phyloP scores from a whole-genome alignment of 2,329 filamentous ascomycete genomes.

The Dactylellina sp. region DNA sequence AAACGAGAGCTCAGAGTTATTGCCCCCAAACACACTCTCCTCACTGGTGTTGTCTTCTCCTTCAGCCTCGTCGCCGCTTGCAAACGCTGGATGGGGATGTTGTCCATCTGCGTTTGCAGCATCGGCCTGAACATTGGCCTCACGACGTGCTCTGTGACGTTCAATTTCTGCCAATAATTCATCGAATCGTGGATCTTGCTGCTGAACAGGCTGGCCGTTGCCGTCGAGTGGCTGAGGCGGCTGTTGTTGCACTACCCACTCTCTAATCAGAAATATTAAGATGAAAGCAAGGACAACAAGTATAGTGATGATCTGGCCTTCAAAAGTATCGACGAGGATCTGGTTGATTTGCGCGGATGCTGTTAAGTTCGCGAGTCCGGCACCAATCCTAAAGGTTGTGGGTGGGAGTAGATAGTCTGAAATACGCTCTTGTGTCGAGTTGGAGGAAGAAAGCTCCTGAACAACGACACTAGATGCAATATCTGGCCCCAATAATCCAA shows the following conservation, averaged over 20 bases:
- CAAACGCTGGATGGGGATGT: conserved; percentile 40
- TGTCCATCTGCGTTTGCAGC: conserved; percentile 12
- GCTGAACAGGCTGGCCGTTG: conserved; percentile 55
- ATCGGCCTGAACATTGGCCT: conserved; percentile 33
- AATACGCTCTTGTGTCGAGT: conserved; percentile 28
- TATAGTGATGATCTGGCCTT: conserved; percentile 93
- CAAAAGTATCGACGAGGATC: conserved; percentile 82
- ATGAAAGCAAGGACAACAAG: conserved; percentile 94
- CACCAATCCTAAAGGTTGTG: conserved; percentile 39
- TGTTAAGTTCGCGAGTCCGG: conserved; percentile 69
- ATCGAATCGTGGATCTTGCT: conserved; percentile 50
- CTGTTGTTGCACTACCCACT: conserved; percentile 98
- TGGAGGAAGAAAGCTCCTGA: conserved; percentile 18
- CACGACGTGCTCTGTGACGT: conserved; percentile 43
- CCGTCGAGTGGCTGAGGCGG: conserved; percentile 73
- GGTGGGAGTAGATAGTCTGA: conserved; percentile 44
- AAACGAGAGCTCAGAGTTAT: conserved; percentile 49
- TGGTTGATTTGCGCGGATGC: conserved; percentile 79
- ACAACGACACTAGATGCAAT: conserved; percentile 33
- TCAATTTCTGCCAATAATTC: conserved; percentile 50
- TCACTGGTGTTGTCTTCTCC: conserved; percentile 53
- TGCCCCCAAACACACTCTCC: conserved; percentile 54
- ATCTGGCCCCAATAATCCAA: conserved; percentile 43
- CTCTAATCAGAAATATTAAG: conserved; percentile 92
- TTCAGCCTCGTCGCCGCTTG: conserved; percentile 55